phyloP scores from a whole-genome alignment of 2,329 filamentous ascomycete genomes.

The Amylocarpus encephaloides region DNA sequence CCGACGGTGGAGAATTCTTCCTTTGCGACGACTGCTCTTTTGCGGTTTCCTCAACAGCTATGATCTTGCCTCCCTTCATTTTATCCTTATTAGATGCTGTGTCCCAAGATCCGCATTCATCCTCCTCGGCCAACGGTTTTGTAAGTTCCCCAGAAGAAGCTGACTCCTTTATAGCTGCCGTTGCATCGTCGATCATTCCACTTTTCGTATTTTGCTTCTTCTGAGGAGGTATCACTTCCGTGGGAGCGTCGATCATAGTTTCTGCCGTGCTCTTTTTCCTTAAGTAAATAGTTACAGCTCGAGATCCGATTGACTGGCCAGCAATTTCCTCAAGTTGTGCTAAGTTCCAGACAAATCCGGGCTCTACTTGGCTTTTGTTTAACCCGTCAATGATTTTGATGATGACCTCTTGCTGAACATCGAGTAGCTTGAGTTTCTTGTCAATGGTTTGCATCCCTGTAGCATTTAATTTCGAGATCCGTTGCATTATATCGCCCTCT shows the following conservation, averaged over 20 bases:
- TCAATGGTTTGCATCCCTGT: neutral
- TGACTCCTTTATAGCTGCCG: neutral
- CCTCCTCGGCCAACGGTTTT: neutral
- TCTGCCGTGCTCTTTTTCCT: neutral
- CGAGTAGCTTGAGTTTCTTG: neutral
- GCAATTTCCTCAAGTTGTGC: conserved; percentile 1
- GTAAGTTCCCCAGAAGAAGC: neutral
- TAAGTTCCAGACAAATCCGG: neutral
- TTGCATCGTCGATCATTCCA: neutral
- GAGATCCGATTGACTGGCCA: neutral
- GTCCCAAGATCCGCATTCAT: neutral
- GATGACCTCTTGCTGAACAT: conserved; percentile 1
- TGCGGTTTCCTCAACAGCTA: neutral
- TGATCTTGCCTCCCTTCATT: neutral
- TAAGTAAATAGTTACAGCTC: conserved; percentile 1
- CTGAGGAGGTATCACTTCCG: neutral
- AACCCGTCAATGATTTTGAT: neutral
- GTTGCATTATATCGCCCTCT: conserved; percentile 2
- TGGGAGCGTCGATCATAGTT: neutral
- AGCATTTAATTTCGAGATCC: neutral
- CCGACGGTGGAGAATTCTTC: neutral
- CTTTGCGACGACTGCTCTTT: neutral
- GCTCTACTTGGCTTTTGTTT: neutral
- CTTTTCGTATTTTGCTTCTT: neutral
- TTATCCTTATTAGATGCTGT: neutral